Evolutionary conservation across 768 basidiomycete species (phyloP).

Genomic region (Leccinum obscurum): DNA sequence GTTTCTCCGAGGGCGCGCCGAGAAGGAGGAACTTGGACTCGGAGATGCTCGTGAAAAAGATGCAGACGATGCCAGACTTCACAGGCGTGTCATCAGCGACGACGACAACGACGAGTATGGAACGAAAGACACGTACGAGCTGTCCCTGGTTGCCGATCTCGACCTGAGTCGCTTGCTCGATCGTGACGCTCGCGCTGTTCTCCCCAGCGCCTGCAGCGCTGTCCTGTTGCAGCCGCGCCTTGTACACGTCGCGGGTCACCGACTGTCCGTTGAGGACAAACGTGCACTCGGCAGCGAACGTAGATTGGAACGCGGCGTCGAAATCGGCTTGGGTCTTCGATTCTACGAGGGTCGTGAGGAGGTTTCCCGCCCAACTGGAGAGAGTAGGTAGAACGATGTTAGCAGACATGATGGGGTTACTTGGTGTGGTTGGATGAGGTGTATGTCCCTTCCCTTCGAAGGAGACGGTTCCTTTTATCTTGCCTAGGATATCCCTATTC

Average conservation of each 20-base stretch:
- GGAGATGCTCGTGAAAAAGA: conserved; percentile 26
- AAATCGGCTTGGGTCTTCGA: conserved; percentile 39
- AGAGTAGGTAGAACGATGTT: conserved; percentile 42
- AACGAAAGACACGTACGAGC: conserved; percentile 20
- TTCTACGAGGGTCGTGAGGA: conserved; percentile 38
- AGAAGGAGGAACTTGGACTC: conserved; percentile 35
- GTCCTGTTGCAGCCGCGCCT: conserved; percentile 34
- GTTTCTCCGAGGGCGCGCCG: conserved; percentile 34
- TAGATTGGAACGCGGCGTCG: conserved; percentile 39
- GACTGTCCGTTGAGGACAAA: conserved; percentile 44
- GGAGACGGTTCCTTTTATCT: conserved; percentile 14
- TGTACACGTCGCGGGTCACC: conserved; percentile 41
- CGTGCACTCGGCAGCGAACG: conserved; percentile 37
- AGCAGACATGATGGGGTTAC: conserved; percentile 19
- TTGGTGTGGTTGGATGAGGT: neutral
- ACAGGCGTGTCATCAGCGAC: neutral
- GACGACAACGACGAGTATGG: neutral
- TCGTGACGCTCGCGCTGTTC: conserved; percentile 17
- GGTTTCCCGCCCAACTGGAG: conserved; percentile 42
- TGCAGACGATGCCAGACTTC: conserved; percentile 30
- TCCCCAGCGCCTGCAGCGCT: conserved; percentile 25
- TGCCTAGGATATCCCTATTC: neutral
- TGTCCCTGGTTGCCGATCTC: conserved; percentile 25
- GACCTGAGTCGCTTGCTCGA: conserved; percentile 32
- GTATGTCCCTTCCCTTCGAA: neutral